A percentile compares a stretch with the other conserved stretches of the same genome.
Evolutionary conservation across 306 rosid genomes (phyloP).

Genomic region (Rubus idaeus): DNA sequence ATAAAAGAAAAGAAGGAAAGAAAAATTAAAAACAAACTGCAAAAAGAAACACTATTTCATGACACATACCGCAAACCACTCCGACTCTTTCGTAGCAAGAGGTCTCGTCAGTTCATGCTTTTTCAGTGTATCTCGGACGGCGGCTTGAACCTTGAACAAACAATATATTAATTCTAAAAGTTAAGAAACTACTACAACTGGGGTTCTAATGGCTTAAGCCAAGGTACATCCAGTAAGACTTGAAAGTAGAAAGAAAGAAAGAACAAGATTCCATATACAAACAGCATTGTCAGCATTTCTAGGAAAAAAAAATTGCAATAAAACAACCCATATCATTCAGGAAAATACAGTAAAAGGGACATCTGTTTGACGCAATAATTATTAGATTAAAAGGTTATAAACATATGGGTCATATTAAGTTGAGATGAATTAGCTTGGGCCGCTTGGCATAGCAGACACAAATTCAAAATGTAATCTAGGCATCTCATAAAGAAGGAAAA

Average conservation of each 20-base stretch:
- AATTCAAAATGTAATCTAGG: background rate
- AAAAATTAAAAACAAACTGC: background rate
- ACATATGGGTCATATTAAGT: background rate
- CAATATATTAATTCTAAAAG: background rate
- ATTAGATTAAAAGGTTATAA: background rate
- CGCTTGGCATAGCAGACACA: background rate
- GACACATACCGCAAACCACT: constrained; percentile 88
- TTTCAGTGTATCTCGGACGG: constrained; percentile 62
- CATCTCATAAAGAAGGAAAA: background rate
- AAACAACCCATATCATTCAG: background rate
- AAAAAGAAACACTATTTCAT: background rate
- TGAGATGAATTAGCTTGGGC: background rate
- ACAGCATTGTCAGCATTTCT: background rate
- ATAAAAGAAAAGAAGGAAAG: background rate
- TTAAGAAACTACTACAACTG: constrained; percentile 6
- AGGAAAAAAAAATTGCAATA: background rate
- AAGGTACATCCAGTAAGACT: background rate
- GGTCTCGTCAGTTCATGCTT: constrained; percentile 75
- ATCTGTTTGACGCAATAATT: background rate
- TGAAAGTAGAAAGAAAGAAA: background rate
- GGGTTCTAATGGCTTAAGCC: background rate
- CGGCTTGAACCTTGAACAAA: constrained; percentile 67
- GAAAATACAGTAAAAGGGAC: background rate
- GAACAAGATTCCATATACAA: background rate
- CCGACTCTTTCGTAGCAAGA: constrained; percentile 89